These are phyloP conservation scores for Boechera retrofracta DNA, from an alignment of 345 rosid genomes.

Conservation along the genomic window DNA sequence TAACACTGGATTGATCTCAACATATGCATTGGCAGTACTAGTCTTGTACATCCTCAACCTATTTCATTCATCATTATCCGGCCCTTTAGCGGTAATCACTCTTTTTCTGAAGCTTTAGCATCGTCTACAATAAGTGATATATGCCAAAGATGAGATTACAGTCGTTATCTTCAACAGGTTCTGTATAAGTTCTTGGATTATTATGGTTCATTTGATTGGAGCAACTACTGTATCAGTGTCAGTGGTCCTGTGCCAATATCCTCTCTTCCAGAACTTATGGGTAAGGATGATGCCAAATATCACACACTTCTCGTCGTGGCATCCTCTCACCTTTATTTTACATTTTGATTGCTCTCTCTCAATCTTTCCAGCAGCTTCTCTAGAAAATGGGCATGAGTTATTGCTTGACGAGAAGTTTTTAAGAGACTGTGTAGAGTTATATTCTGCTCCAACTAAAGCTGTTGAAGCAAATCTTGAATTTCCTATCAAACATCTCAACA, in stretches of 20 bases:
- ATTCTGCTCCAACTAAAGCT: constrained; percentile 52
- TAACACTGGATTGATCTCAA: constrained; percentile 78
- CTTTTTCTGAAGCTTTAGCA: constrained; percentile 26
- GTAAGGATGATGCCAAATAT: constrained; percentile 48
- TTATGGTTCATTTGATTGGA: constrained; percentile 88
- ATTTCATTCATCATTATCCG: constrained; percentile 66
- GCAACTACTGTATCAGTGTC: constrained; percentile 59
- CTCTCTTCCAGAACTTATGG: constrained; percentile 56
- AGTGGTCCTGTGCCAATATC: constrained; percentile 70
- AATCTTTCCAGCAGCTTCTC: constrained; percentile 32
- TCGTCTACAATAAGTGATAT: constrained; percentile 14
- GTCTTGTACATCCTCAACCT: constrained; percentile 75
- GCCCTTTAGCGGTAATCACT: constrained; percentile 77
- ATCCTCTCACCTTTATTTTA: constrained; percentile 6
- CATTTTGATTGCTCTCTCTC: not conserved
- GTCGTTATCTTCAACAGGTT: constrained; percentile 51
- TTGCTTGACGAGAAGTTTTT: constrained; percentile 69
- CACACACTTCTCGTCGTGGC: not conserved
- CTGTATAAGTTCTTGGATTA: constrained; percentile 73
- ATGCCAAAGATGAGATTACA: not conserved
- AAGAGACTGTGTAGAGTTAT: constrained; percentile 51
- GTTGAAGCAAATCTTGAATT: constrained; percentile 53
- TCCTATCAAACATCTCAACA: constrained; percentile 68
- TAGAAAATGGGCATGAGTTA: constrained; percentile 51
- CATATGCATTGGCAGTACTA: constrained; percentile 82